Evolutionary conservation across 2,329 filamentous ascomycete species (phyloP).

Genomic region (Westerdykella ornata): DNA sequence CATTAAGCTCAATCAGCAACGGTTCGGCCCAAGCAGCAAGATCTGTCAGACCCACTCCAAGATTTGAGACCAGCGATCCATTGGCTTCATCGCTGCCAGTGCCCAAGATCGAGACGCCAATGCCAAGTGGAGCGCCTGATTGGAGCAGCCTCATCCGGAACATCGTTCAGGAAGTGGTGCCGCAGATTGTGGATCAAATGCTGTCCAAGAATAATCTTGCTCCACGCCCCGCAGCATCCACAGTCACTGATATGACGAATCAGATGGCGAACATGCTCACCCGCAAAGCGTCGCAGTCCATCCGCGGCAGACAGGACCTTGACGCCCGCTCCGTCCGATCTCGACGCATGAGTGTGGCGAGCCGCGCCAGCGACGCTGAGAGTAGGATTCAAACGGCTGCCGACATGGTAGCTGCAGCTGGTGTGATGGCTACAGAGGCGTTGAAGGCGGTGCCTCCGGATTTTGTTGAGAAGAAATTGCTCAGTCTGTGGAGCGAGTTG

Average conservation of each 20-base stretch:
- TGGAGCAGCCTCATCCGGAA: slow-evolving; percentile 26
- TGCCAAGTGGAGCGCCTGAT: slow-evolving; percentile 14
- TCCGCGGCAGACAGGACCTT: slow-evolving; percentile 18
- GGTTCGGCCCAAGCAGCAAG: background rate
- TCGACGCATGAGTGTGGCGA: slow-evolving; percentile 21
- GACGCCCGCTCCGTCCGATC: slow-evolving; percentile 21
- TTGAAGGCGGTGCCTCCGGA: slow-evolving; percentile 23
- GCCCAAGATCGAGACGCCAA: slow-evolving; percentile 5
- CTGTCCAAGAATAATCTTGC: slow-evolving; percentile 22
- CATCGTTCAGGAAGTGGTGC: slow-evolving; percentile 31
- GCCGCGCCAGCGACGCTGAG: slow-evolving; percentile 18
- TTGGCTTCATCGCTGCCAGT: slow-evolving; percentile 4
- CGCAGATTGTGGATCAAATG: slow-evolving; percentile 29
- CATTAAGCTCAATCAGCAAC: background rate
- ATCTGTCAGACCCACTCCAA: slow-evolving; percentile 13
- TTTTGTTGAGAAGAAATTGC: slow-evolving; percentile 30
- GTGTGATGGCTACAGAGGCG: slow-evolving; percentile 25
- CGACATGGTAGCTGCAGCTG: slow-evolving; percentile 30
- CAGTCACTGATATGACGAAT: slow-evolving; percentile 24
- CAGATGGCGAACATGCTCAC: slow-evolving; percentile 27
- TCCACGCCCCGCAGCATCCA: slow-evolving; percentile 13
- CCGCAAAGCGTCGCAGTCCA: slow-evolving; percentile 20
- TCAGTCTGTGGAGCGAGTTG: slow-evolving; percentile 27
- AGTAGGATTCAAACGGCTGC: slow-evolving; percentile 27
- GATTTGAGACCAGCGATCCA: slow-evolving; percentile 13